Evolutionary conservation across 2,329 filamentous ascomycete genomes (phyloP), one percentile per base, ranked within the genome.

Genomic region (Fusarium drepaniforme): DNA sequence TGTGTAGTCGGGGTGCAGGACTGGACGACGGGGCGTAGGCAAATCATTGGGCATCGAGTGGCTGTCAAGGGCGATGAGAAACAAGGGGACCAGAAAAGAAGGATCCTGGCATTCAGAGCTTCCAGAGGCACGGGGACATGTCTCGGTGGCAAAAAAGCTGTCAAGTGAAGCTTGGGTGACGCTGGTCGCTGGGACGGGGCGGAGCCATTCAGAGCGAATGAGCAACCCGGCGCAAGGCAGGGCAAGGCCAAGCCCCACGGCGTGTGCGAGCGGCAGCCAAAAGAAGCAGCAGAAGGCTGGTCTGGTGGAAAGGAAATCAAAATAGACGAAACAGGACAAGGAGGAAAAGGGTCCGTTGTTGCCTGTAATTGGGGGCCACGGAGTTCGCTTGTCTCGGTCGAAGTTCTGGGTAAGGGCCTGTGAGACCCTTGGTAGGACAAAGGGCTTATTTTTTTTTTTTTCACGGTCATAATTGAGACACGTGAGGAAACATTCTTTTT

Each of bases 31-130:
- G 67, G 75, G 75, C 75, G 63, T 75, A 68, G 66, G 42, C 67
- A 68, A 76, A 78, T 64, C 73, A 78, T 78, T 78, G 76, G 76
- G 76, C 66, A 78, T 64, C 76, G 75, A 74, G 66, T 66, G 75
- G 64, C 60, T 49, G 46, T 68, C 58, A 38, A 74, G 44, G 51
- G 46, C 40, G 30, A 62, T 33, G 56, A 18, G 56, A 57, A 64
- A 64, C 72, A 73, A 75, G 73, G 73, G 72, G 42, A 75, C 60
- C 69, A 68, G 44, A 51, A 51, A 62, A 72, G 44, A 66, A 64
- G 59, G 38, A 75, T 64, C 72, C 73, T 28, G 44, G 72, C 37
- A 44, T 64, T 56, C 40, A 70, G 18, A 64, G 61, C 28, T 70
- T 69, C 64, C 58, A 30, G 49, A 51, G 74, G 58, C 67, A 64